Base-by-base conservation (phyloP, 2,329 filamentous ascomycete species). In the Helotiales sp. region DNA sequence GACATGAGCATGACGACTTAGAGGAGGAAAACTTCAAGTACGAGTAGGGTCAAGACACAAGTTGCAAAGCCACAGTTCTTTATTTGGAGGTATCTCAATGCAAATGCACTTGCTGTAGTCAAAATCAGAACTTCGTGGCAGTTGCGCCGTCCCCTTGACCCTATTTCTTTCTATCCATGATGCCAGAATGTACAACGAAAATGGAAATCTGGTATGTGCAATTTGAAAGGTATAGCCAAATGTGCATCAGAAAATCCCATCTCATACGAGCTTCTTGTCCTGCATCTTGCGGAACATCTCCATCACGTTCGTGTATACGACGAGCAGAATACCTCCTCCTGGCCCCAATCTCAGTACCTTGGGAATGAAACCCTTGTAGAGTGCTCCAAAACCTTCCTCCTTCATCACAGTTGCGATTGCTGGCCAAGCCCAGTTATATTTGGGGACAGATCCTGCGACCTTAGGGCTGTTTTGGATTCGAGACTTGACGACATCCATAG, bases 341-440 rank as follows among this genome's bases (percentile, higher is more conserved):
- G 89, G 89, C 60, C 88, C 86, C 64, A 89, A 73, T 76, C 90
- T 80, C 63, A 96, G 80, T 33, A 97, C 95, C 84, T 99, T 99
- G 66, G 95, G 95, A 62, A 95, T 71, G 82, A 99, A 99, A 15
- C 95, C 95, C 83, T 98, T 99, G 83, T 99, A 99, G 59, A 99
- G 80, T 36, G 95, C 95, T 48, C 76, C 77, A 72, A 96, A 93
- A 5, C 95, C 95, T 76, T 99, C 95, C 78, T 99, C 95, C 77
- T 85, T 91, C 76, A 91, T 87, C 60, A 99, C 91, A 7, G 90
- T 95, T 56, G 83, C 87, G 51, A 97, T 80, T 22, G 91, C 87
- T 47, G 91, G 90, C 84, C 88, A 96, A 30, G 95, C 95, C 95
- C 95, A 99, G 84, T 98, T 97, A 81, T 99, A 99, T 83, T 99